phyloP scores from a whole-genome alignment of 2,329 filamentous ascomycete species.

The Rutstroemia sp. region DNA sequence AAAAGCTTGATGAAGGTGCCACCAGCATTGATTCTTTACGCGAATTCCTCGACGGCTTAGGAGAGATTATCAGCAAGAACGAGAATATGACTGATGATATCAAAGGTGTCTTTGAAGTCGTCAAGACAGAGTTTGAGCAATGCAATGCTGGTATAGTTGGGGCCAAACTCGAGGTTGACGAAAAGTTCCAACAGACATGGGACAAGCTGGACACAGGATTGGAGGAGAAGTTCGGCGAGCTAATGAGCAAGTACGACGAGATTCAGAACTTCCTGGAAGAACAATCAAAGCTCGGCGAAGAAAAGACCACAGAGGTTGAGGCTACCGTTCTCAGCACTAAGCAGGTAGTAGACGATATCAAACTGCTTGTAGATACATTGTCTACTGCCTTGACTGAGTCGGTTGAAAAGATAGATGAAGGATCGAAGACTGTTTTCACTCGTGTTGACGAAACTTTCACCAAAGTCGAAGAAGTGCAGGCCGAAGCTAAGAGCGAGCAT shows the following conservation, averaged over 20 bases:
- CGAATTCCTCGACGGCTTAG: slow-evolving; percentile 59
- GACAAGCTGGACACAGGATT: slow-evolving; percentile 48
- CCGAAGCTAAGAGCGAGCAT: slow-evolving; percentile 70
- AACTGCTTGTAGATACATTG: slow-evolving; percentile 76
- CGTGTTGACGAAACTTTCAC: slow-evolving; percentile 72
- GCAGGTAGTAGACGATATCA: slow-evolving; percentile 77
- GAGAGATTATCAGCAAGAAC: slow-evolving; percentile 54
- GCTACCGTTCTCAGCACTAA: slow-evolving; percentile 70
- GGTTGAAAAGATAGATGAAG: slow-evolving; percentile 78
- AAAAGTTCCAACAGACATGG: slow-evolving; percentile 58
- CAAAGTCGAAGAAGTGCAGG: slow-evolving; percentile 69
- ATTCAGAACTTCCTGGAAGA: slow-evolving; percentile 69
- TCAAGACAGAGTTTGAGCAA: slow-evolving; percentile 84
- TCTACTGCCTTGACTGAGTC: slow-evolving; percentile 74
- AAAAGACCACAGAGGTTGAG: slow-evolving; percentile 64
- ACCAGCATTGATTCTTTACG: slow-evolving; percentile 66
- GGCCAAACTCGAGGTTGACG: slow-evolving; percentile 75
- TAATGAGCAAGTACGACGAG: slow-evolving; percentile 84
- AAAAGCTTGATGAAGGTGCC: slow-evolving; percentile 68
- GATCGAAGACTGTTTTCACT: slow-evolving; percentile 78
- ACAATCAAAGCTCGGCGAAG: slow-evolving; percentile 64
- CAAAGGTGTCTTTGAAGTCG: slow-evolving; percentile 63
- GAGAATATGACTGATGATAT: slow-evolving; percentile 53
- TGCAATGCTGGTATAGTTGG: slow-evolving; percentile 73
- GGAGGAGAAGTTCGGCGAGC: slow-evolving; percentile 62